These are phyloP conservation scores for Niebla homalea DNA, from an alignment of 495 filamentous ascomycete genomes.

Conservation along the genomic window DNA sequence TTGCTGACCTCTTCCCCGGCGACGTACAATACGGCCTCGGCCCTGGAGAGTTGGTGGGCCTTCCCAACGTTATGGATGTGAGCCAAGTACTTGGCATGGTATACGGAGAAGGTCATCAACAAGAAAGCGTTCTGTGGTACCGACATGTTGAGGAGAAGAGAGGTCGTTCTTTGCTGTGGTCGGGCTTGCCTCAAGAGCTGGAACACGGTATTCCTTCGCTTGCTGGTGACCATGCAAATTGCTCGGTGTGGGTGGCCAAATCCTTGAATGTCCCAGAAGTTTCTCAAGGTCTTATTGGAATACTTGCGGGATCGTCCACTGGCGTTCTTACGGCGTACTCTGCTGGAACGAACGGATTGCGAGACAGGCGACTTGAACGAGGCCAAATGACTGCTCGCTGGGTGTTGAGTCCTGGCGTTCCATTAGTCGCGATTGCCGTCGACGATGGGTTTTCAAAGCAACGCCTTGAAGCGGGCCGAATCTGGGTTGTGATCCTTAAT, in stretches of 20 bases:
- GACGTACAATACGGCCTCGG: conserved; percentile 67
- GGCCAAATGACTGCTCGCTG: conserved; percentile 75
- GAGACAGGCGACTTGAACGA: conserved; percentile 50
- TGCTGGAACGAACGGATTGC: conserved; percentile 52
- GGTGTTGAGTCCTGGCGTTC: conserved; percentile 84
- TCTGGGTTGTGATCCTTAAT: conserved; percentile 82
- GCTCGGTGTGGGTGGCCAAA: conserved; percentile 87
- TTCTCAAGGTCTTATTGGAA: conserved; percentile 66
- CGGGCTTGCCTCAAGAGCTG: conserved; percentile 33
- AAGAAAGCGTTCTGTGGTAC: conserved; percentile 58
- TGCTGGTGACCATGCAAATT: conserved; percentile 41
- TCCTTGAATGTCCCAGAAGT: conserved; percentile 51
- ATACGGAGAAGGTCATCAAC: conserved; percentile 72
- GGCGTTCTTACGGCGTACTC: conserved; percentile 79
- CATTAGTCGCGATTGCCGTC: conserved; percentile 72
- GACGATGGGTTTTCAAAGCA: conserved; percentile 65
- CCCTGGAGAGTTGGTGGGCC: conserved; percentile 56
- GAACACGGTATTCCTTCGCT: conserved; percentile 61
- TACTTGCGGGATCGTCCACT: conserved; percentile 71
- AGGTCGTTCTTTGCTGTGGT: conserved; percentile 56
- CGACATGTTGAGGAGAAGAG: conserved; percentile 60
- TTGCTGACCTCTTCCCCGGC: conserved; percentile 60
- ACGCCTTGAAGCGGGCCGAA: conserved; percentile 52
- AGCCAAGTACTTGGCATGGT: conserved; percentile 74
- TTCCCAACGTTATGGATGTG: conserved; percentile 78